Evolutionary conservation across 1,139 yeast species (phyloP).

Genomic region (Scheffersomyces titani): DNA sequence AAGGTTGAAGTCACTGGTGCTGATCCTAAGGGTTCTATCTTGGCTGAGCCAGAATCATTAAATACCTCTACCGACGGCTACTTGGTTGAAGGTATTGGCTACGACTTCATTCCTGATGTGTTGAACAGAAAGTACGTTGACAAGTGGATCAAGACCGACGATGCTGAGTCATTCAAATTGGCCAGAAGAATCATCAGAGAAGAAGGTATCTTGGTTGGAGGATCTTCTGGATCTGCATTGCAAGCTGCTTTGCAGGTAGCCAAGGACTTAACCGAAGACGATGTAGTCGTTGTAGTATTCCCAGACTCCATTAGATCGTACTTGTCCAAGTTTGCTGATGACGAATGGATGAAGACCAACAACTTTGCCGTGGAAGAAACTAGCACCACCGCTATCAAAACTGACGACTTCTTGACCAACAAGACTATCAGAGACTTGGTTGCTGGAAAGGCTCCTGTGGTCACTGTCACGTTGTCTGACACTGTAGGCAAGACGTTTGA

Average conservation of each 20-base stretch:
- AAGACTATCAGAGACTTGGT: slow-evolving; percentile 68
- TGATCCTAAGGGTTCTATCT: slow-evolving; percentile 85
- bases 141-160: slow-evolving; percentile 86
- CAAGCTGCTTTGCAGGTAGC: slow-evolving; percentile 78
- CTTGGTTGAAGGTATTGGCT: slow-evolving; percentile 91
- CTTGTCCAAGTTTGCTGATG: slow-evolving; percentile 85
- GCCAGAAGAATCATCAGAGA: slow-evolving; percentile 83
- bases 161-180: slow-evolving; percentile 74
- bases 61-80: slow-evolving; percentile 62
- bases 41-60: slow-evolving; percentile 78
- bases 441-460: slow-evolving; percentile 71
- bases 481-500: slow-evolving; percentile 68
- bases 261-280: slow-evolving; percentile 70
- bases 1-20: slow-evolving; percentile 71
- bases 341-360: slow-evolving; percentile 86
- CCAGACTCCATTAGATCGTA: slow-evolving; percentile 90
- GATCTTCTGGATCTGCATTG: slow-evolving; percentile 83
- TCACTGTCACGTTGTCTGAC: slow-evolving; percentile 66
- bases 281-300: slow-evolving; percentile 76
- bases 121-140: slow-evolving; percentile 69
- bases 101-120: slow-evolving; percentile 85
- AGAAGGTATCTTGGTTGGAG: slow-evolving; percentile 88
- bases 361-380: slow-evolving; percentile 60
- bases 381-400: slow-evolving; percentile 45
- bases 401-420: slow-evolving; percentile 50